phyloP scores from a whole-genome alignment of 352 stramenopile genomes.

The Phytophthora brassicae region DNA sequence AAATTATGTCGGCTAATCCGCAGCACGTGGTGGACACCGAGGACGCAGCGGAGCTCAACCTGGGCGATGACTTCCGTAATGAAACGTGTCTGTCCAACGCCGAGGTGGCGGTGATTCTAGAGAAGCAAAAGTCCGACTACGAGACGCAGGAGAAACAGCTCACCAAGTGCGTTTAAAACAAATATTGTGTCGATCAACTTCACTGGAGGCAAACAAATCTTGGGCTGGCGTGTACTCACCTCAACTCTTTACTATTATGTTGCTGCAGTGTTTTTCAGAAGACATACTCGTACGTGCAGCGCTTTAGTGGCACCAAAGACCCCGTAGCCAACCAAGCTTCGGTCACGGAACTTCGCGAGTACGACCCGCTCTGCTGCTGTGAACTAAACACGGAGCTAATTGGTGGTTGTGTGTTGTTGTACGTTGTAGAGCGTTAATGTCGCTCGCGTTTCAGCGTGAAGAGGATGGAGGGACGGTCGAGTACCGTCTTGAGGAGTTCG shows the following conservation, averaged over 20 bases:
- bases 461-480: slow-evolving; percentile 68
- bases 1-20: slow-evolving; percentile 67
- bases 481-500: slow-evolving; percentile 87
- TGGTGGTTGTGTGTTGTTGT: background rate
- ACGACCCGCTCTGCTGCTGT: slow-evolving; percentile 23
- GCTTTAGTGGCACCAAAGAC: slow-evolving; percentile 91
- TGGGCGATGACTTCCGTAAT: slow-evolving; percentile 88
- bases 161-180: slow-evolving; percentile 50
- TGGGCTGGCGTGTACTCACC: background rate
- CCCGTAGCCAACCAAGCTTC: slow-evolving; percentile 89
- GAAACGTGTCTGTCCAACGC: slow-evolving; percentile 90
- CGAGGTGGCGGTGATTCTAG: slow-evolving; percentile 88
- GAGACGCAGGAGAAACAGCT: slow-evolving; percentile 91
- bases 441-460: slow-evolving; percentile 80
- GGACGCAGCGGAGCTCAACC: slow-evolving; percentile 88
- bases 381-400: background rate
- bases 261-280: slow-evolving; percentile 85
- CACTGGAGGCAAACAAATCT: background rate
- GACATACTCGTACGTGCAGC: slow-evolving; percentile 91
- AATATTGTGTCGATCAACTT: background rate
- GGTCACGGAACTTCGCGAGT: slow-evolving; percentile 88
- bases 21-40: slow-evolving; percentile 90
- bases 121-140: slow-evolving; percentile 91
- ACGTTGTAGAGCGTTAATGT: slow-evolving; percentile 73
- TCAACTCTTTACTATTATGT: background rate